Conservation (phyloP, 352 stramenopile genomes). For the Globisporangium lucens region DNA sequence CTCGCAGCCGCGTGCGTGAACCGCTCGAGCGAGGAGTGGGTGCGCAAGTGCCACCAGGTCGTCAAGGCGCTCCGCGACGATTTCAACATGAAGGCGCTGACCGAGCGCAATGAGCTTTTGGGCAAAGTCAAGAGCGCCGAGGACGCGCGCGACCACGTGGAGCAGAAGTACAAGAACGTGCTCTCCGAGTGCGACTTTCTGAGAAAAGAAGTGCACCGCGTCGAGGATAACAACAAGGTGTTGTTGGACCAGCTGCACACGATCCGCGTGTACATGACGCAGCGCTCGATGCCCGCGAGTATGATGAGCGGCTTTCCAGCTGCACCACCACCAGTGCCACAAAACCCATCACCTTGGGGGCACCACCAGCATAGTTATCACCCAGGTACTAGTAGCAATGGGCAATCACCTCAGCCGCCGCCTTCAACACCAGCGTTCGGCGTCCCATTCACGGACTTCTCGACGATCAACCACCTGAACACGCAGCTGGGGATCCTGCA, state of each 20-base stretch:
- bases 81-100: conserved; percentile 26
- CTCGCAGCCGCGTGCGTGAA: conserved; percentile 46
- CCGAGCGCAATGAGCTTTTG: conserved; percentile 35
- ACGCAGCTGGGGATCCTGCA: conserved; percentile 49
- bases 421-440: conserved; percentile 3
- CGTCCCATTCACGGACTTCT: conserved; percentile 24
- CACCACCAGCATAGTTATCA: background rate
- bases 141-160: conserved; percentile 29
- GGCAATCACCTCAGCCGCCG: background rate
- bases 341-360: background rate
- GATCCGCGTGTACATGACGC: conserved; percentile 55
- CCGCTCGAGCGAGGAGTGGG: conserved; percentile 42
- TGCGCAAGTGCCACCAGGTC: conserved; percentile 31
- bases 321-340: background rate
- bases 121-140: conserved; percentile 23
- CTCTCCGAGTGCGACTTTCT: conserved; percentile 47
- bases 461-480: conserved; percentile 43
- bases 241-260: conserved; percentile 56
- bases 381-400: background rate
- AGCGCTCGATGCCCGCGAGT: conserved; percentile 28
- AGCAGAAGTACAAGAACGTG: conserved; percentile 40
- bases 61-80: conserved; percentile 34
- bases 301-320: conserved; percentile 4
- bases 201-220: conserved; percentile 40
- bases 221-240: conserved; percentile 63